phyloP scores from a whole-genome alignment of 2,329 filamentous ascomycete genomes.

The Exophiala viscosa region DNA sequence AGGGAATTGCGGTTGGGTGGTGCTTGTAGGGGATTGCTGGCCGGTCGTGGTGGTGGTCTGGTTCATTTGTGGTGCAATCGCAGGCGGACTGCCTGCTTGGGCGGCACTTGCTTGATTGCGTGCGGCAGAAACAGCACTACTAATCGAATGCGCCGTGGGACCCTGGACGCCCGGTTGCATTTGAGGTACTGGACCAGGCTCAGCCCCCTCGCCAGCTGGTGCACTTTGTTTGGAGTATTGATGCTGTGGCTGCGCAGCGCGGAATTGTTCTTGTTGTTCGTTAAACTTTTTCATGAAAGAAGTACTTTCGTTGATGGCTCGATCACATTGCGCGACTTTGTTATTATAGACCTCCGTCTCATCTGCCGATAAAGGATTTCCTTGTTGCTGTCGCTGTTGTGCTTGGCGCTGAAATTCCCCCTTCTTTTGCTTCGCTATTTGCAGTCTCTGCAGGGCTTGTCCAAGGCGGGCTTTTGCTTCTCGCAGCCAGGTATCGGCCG shows the following conservation, averaged over 20 bases:
- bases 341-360: slow-evolving; percentile 42
- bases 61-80: slow-evolving; percentile 27
- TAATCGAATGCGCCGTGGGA: slow-evolving; percentile 44
- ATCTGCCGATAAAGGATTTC: slow-evolving; percentile 38
- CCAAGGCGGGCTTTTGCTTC: slow-evolving; percentile 48
- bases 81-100: slow-evolving; percentile 34
- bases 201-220: slow-evolving; percentile 15
- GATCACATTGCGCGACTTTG: slow-evolving; percentile 28
- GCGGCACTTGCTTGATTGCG: slow-evolving; percentile 29
- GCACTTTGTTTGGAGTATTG: slow-evolving; percentile 25
- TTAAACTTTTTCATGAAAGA: slow-evolving; percentile 48
- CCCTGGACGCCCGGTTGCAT: slow-evolving; percentile 24
- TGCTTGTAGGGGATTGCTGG: slow-evolving; percentile 45
- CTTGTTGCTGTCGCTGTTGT: slow-evolving; percentile 36
- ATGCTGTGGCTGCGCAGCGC: slow-evolving; percentile 30
- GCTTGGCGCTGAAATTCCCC: slow-evolving; percentile 40
- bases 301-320: slow-evolving; percentile 37
- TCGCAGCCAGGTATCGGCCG: slow-evolving; percentile 43
- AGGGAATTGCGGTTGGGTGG: slow-evolving; percentile 34
- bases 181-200: slow-evolving; percentile 12
- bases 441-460: slow-evolving; percentile 47
- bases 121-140: slow-evolving; percentile 41
- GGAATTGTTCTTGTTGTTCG: slow-evolving; percentile 47
- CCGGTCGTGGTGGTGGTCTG: slow-evolving; percentile 22
- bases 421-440: slow-evolving; percentile 44